Evolutionary conservation across 148 eudicot species (phyloP), one percentile per base, ranked within the genome.

Genomic region (Dysphania ambrosioides): DNA sequence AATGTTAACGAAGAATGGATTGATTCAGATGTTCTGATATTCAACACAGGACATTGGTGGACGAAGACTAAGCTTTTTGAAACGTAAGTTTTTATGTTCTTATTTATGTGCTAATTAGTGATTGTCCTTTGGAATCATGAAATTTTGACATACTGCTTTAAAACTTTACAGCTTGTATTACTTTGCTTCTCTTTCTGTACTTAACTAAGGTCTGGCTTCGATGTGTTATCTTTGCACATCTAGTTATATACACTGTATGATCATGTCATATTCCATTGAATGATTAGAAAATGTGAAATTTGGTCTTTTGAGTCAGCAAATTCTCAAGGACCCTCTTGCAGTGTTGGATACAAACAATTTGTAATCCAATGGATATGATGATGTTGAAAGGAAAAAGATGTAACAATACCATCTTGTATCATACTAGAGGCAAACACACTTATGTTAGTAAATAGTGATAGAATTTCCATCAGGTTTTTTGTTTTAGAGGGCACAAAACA

Each of bases 21-120:
- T 79, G 84, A 90, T 76, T 79, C 98, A 4, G 98, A 94, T 86
- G 68, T 91, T 68, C 78, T 94, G 74, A 70, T 94, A 62, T 94
- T 94, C 72, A 91, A 91, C 79, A 86, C 98, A 1, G 98, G 98
- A 24, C 98, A 94, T 41, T 94, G 98, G 98, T 94, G 98, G 98
- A 89, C 90, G 9, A 85, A 86, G 66, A 85, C 88, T 16, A 94
- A 94, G 87, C 97, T 94, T 55, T 94, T 90, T 57, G 90, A 90
- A 75, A 72, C 85, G 98, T 94, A 85, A 88, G 97, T 86, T 57
- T 0, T 60, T 66, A 19, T 49, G 12, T 27, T 69, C 68, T 75
- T 30, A 27, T 70, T 56, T 51, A 63, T 30, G 36, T 36, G 40
- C 8, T 53, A 19, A 13, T 66, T 72, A 30, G 49, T 55, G 36